These are phyloP conservation scores for Diaporthe nobilis DNA, from an alignment of 2,329 filamentous ascomycete species.

Conservation along the genomic window DNA sequence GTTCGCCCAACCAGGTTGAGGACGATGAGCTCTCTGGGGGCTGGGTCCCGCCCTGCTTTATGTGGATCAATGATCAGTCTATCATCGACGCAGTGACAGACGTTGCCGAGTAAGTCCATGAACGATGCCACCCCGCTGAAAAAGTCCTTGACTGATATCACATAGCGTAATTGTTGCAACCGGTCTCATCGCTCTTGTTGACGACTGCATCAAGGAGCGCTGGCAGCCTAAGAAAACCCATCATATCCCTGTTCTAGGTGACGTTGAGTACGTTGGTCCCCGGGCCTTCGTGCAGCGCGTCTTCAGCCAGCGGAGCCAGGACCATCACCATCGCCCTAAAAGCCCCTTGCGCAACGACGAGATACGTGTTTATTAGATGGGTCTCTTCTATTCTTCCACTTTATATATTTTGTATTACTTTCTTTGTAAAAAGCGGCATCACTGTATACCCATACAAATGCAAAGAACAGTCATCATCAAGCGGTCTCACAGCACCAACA, in stretches of 20 bases:
- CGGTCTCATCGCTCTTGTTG: conserved; percentile 89
- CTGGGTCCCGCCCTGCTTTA: conserved; percentile 90
- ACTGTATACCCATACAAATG: conserved; percentile 30
- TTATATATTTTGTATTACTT: not conserved
- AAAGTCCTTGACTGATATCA: conserved; percentile 47
- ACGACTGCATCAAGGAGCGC: conserved; percentile 88
- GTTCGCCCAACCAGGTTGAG: conserved; percentile 77
- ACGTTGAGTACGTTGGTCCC: conserved; percentile 54
- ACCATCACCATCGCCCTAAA: conserved; percentile 41
- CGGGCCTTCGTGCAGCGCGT: conserved; percentile 53
- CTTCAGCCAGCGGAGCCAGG: conserved; percentile 49
- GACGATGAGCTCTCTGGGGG: conserved; percentile 84
- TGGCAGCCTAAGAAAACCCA: conserved; percentile 71
- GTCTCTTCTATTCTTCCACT: not conserved
- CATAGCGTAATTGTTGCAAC: conserved; percentile 87
- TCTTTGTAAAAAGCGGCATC: conserved; percentile 7
- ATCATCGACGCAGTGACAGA: conserved; percentile 81
- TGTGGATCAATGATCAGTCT: conserved; percentile 87
- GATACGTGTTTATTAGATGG: conserved; percentile 44
- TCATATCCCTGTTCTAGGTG: conserved; percentile 54
- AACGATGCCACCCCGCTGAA: conserved; percentile 25
- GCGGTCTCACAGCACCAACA: conserved; percentile 26
- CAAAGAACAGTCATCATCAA: conserved; percentile 26
- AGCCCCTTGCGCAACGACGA: conserved; percentile 46
- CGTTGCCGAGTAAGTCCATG: conserved; percentile 81